A percentile compares a stretch with the other conserved stretches of the same genome.
Evolutionary conservation across 2,329 filamentous ascomycete genomes (phyloP).

Genomic region (Monosporascus sp.): DNA sequence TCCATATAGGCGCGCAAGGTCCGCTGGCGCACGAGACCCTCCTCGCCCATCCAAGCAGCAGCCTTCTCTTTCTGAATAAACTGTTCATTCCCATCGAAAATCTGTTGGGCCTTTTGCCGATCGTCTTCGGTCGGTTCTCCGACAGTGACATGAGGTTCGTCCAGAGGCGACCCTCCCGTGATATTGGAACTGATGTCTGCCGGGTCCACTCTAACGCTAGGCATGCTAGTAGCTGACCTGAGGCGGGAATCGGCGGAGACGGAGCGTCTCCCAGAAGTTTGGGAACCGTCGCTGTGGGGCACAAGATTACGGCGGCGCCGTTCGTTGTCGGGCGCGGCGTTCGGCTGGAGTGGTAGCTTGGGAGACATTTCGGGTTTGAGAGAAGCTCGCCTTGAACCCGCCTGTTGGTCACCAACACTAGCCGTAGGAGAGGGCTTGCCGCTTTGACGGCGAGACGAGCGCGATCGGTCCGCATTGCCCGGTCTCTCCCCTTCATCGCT

Average conservation of each 20-base stretch:
- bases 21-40: conserved; percentile 52
- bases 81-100: conserved; percentile 80
- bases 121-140: conserved; percentile 64
- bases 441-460: conserved; percentile 6
- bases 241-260: conserved; percentile 38
- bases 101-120: conserved; percentile 68
- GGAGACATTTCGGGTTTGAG: not conserved
- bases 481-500: conserved; percentile 39
- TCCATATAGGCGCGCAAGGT: conserved; percentile 79
- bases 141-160: conserved; percentile 53
- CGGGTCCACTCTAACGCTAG: conserved; percentile 44
- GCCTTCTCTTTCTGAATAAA: conserved; percentile 75
- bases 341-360: not conserved
- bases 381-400: not conserved
- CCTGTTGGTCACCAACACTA: not conserved
- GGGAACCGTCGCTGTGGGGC: conserved; percentile 32
- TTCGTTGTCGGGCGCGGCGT: not conserved
- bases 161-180: conserved; percentile 37
- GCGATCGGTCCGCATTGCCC: not conserved
- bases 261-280: conserved; percentile 29
- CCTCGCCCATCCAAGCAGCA: conserved; percentile 83
- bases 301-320: conserved; percentile 15
- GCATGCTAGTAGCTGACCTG: conserved; percentile 41
- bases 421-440: conserved; percentile 8
- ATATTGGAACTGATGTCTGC: conserved; percentile 34